These are phyloP conservation scores for Sphagnum contortum DNA, from an alignment of 225 moss, liverwort and hornwort genomes.

Conservation along the genomic window DNA sequence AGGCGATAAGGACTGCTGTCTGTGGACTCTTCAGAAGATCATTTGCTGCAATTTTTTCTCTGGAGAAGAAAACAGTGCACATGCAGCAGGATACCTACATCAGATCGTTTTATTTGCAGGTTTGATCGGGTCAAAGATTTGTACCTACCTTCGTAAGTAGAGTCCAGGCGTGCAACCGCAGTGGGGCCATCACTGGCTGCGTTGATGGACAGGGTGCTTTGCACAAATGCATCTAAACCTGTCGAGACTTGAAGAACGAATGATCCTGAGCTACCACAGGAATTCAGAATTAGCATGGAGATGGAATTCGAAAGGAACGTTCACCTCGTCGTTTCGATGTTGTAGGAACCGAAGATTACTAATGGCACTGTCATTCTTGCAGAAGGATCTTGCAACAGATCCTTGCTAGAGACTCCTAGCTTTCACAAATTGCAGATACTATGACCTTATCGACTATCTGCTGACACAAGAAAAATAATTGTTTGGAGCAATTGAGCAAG, in stretches of 20 bases:
- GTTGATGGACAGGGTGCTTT: constrained; percentile 5
- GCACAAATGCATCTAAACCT: constrained; percentile 14
- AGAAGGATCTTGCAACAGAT: not conserved
- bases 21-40: not conserved
- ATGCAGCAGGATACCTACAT: not conserved
- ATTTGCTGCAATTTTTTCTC: not conserved
- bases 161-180: constrained; percentile 13
- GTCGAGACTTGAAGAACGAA: constrained; percentile 11
- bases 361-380: no score
- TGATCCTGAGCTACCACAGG: constrained; percentile 7
- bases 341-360: no score
- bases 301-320: no score
- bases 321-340: no score
- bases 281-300: no score
- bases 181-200: constrained; percentile 15
- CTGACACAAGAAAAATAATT: no score
- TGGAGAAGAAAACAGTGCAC: not conserved
- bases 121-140: no score
- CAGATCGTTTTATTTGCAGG: no score
- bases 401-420: not conserved
- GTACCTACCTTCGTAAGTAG: constrained; percentile 12
- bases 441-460: no score
- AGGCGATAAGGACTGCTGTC: no score
- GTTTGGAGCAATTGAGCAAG: no score
- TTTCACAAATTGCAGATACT: no score